Base-by-base conservation (phyloP, 2,329 filamentous ascomycete species). In the Epicoccum sorghinum region DNA sequence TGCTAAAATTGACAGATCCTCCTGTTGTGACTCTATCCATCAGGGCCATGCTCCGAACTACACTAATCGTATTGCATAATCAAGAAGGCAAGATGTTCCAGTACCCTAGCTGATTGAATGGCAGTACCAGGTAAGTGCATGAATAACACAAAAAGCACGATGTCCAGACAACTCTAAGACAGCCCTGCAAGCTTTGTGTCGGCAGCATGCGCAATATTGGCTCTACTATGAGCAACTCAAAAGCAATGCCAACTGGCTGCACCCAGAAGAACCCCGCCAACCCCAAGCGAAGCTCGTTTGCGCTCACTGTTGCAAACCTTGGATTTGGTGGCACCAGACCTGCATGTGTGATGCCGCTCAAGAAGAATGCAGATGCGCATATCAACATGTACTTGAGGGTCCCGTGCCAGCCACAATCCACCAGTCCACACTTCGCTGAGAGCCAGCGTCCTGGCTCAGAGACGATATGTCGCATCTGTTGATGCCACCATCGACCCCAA, bases 401-500 rank as follows among this genome's bases (percentile, higher is more conserved):
- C 29, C 48, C 48, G 23, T 51, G 55, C 47, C 46, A 43, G 0
- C 46, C 43, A 7, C 35, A 5, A 7, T 45, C 24, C 7, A 4
- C 23, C 27, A 55, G 12, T 5, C 29, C n/a, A 6, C 47, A n/a
- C n/a, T 50, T 51, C 23, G 29, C 14, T 36, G 47, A 46, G 3
- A 53, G 4, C 47, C 47, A 47, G 1, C 55, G 27, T 2, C 55
- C 55, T 2, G 55, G 55, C 23, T 58, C 55, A 29, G 51, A 45
- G 9, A 55, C 51, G 14, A 52, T 51, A 22, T 58, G 55, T 4
- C 55, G 55, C 55, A 58, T 58, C 29, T 58, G 55, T 38, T 58
- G 51, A 39, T 55, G 55, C 55, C 55, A 58, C 51, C 51, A 55
- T 10, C 36, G 51, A n/a, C 55, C 55, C 55, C 55, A 55, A 35